These are phyloP conservation scores for Ophiostoma sp. DNA, from an alignment of 2,329 filamentous ascomycete genomes.

Conservation along the genomic window DNA sequence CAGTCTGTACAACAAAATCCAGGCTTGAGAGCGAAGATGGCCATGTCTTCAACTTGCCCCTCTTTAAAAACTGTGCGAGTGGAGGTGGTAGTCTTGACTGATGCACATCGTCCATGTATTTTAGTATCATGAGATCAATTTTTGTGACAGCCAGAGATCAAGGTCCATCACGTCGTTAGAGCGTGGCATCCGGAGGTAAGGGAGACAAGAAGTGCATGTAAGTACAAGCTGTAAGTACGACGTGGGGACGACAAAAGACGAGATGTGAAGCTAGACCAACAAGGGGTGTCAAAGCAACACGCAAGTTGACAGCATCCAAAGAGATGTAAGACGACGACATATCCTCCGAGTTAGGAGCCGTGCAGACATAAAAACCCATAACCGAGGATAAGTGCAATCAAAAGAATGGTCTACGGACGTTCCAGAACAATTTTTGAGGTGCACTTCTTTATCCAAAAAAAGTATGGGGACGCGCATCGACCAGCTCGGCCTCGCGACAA, in stretches of 20 bases:
- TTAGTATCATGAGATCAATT: background rate
- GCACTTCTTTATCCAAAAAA: background rate
- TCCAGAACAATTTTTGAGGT: background rate
- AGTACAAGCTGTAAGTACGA: background rate
- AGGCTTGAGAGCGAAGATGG: background rate
- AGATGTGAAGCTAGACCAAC: background rate
- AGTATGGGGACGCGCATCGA: background rate
- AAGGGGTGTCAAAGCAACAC: background rate
- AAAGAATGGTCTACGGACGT: background rate
- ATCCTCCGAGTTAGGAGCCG: background rate
- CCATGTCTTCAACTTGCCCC: background rate
- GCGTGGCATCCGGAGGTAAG: background rate
- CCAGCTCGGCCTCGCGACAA: constrained; percentile 11
- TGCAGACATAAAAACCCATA: background rate
- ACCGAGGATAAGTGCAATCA: background rate
- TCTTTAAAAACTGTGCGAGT: background rate
- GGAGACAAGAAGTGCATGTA: background rate
- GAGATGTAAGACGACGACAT: background rate
- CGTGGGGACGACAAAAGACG: background rate
- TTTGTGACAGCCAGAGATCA: background rate
- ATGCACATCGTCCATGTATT: background rate
- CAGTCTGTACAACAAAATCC: no score
- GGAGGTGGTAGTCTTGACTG: background rate
- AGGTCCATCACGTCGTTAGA: background rate
- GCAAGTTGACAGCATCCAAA: no score